phyloP scores from a whole-genome alignment of 1,284 basidiomycete species.

The Ustilago hordei region DNA sequence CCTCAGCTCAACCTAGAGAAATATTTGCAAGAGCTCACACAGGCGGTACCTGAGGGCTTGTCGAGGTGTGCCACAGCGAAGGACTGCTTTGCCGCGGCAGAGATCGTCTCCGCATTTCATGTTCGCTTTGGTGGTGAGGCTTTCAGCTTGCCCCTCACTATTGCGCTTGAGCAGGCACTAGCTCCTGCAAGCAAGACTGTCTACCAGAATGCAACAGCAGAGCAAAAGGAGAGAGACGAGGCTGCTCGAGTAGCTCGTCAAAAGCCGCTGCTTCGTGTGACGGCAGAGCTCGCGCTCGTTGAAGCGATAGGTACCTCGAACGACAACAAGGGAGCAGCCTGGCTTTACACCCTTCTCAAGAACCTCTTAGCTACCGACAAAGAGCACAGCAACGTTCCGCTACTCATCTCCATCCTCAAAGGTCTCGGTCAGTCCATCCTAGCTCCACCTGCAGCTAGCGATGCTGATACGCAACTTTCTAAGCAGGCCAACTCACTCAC shows the following conservation, averaged over 20 bases:
- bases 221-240: conserved; percentile 95
- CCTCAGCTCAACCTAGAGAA: conserved; percentile 90
- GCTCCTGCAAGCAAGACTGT: conserved; percentile 71
- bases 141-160: conserved; percentile 81
- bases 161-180: conserved; percentile 77
- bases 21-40: conserved; percentile 93
- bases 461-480: conserved; percentile 13
- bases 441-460: conserved; percentile 8
- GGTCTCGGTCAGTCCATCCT: conserved; percentile 84
- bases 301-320: conserved; percentile 73
- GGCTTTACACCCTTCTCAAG: conserved; percentile 72
- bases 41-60: conserved; percentile 87
- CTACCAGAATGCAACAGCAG: conserved; percentile 74
- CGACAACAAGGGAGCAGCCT: conserved; percentile 72
- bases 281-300: conserved; percentile 88
- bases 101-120: conserved; percentile 91
- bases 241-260: conserved; percentile 82
- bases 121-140: conserved; percentile 80
- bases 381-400: conserved; percentile 83
- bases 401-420: conserved; percentile 86
- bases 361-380: conserved; percentile 84
- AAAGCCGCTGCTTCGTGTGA: conserved; percentile 84
- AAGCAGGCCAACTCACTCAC: conserved; percentile 13
- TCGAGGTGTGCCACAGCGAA: conserved; percentile 85
- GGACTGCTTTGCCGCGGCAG: conserved; percentile 83